Percentiles rank a stretch among this genome's conserved stretches.
Evolutionary conservation across 2,329 filamentous ascomycete species (phyloP).

Genomic region (Diaporthe destruens): DNA sequence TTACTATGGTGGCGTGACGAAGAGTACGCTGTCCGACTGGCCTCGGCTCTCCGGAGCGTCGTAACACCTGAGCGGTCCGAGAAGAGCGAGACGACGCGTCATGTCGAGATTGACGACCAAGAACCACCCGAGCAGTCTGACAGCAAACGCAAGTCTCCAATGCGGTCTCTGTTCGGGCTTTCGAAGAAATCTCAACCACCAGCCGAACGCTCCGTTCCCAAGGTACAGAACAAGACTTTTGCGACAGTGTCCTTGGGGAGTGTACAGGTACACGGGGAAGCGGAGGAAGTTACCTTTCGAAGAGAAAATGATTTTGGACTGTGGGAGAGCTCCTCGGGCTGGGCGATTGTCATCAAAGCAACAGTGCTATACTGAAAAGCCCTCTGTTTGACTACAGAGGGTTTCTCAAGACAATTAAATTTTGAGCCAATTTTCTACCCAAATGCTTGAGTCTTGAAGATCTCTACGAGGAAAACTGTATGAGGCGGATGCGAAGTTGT

Average conservation of each 20-base stretch:
- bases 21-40: conserved; percentile 12
- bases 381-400: neutral
- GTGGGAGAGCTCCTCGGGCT: conserved; percentile 64
- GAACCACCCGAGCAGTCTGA: neutral
- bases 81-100: neutral
- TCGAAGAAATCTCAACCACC: conserved; percentile 47
- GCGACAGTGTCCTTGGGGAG: conserved; percentile 51
- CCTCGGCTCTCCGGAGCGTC: neutral
- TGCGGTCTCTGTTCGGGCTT: conserved; percentile 15
- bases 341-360: conserved; percentile 61
- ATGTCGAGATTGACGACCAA: neutral
- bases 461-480: neutral
- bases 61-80: neutral
- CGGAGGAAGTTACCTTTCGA: conserved; percentile 65
- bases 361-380: neutral
- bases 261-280: conserved; percentile 56
- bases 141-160: conserved; percentile 3
- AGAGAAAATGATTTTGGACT: conserved; percentile 64
- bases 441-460: neutral
- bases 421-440: neutral
- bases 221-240: conserved; percentile 15
- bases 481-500: neutral
- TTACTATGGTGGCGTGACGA: conserved; percentile 36
- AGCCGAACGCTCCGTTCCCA: conserved; percentile 50
- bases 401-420: too few relatives aligned